phyloP scores from a whole-genome alignment of 108 stramenopile genomes.

The Parietichytrium sp. region DNA sequence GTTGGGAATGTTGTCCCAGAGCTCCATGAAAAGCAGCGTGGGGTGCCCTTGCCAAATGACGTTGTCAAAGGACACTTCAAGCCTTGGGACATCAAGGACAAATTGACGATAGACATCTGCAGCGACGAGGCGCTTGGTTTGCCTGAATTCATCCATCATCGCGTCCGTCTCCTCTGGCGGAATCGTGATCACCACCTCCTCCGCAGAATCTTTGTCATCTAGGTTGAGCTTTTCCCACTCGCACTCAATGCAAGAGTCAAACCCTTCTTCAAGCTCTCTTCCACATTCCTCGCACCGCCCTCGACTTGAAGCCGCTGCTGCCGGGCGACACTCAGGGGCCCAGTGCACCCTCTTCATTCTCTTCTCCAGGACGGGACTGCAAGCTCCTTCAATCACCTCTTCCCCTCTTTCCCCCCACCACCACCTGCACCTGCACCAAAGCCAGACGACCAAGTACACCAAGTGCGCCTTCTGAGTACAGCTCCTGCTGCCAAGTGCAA shows the following conservation, averaged over 20 bases:
- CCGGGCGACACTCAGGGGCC: too few species aligned
- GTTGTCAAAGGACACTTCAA: not conserved
- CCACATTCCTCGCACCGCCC: not conserved
- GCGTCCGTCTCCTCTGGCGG: not conserved
- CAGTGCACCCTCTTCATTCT: too few species aligned
- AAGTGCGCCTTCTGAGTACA: too few species aligned
- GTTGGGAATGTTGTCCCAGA: not conserved
- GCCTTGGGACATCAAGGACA: not conserved
- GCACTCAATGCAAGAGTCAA: not conserved
- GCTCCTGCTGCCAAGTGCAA: too few species aligned
- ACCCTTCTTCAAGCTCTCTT: not conserved
- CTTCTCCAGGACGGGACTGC: too few species aligned
- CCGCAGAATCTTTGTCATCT: not conserved
- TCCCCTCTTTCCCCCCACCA: too few species aligned
- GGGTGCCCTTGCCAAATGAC: not conserved
- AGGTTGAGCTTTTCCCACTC: not conserved
- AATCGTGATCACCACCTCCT: not conserved
- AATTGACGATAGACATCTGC: conserved; percentile 5
- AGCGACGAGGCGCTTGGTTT: not conserved
- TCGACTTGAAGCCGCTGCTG: too few species aligned
- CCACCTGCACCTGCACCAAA: too few species aligned
- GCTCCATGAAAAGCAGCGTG: conserved; percentile 21
- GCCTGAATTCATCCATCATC: not conserved
- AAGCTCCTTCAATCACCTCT: too few species aligned
- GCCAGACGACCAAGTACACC: too few species aligned